A percentile compares a stretch with the other conserved stretches of the same genome.
Evolutionary conservation across 2,329 filamentous ascomycete genomes (phyloP).

Genomic region (Microdochium bolleyi): DNA sequence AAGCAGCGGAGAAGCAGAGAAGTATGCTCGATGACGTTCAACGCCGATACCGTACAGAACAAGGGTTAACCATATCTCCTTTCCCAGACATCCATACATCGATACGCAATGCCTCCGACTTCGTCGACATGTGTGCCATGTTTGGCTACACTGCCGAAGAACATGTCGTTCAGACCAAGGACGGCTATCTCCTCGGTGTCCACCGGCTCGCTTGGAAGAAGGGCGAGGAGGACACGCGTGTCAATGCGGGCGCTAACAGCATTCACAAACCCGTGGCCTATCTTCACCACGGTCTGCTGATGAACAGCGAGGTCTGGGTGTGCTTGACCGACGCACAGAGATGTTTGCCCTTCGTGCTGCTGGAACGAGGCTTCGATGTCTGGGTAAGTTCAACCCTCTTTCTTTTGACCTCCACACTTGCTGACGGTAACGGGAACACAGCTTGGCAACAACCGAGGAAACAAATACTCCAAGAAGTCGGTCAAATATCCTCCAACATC

Average conservation of each 20-base stretch:
- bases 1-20: constrained; percentile 60
- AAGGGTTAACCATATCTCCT: background rate
- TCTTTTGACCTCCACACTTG: background rate
- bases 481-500: constrained; percentile 67
- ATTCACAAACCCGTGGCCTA: constrained; percentile 82
- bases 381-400: constrained; percentile 53
- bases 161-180: constrained; percentile 88
- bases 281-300: constrained; percentile 89
- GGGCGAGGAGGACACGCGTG: constrained; percentile 70
- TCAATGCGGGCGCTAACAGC: constrained; percentile 64
- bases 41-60: background rate
- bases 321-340: constrained; percentile 80
- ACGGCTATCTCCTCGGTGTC: constrained; percentile 86
- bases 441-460: constrained; percentile 95
- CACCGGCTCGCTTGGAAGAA: constrained; percentile 79
- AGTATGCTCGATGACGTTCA: constrained; percentile 26
- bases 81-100: constrained; percentile 32
- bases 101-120: constrained; percentile 82
- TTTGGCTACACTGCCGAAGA: constrained; percentile 94
- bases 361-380: constrained; percentile 89
- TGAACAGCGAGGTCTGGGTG: constrained; percentile 99
- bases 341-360: constrained; percentile 80
- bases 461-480: constrained; percentile 98
- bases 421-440: constrained; percentile 22
- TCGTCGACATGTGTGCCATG: constrained; percentile 84